Base-by-base conservation (phyloP, 164 flowering plant species). In the Nymphaea colorata region DNA sequence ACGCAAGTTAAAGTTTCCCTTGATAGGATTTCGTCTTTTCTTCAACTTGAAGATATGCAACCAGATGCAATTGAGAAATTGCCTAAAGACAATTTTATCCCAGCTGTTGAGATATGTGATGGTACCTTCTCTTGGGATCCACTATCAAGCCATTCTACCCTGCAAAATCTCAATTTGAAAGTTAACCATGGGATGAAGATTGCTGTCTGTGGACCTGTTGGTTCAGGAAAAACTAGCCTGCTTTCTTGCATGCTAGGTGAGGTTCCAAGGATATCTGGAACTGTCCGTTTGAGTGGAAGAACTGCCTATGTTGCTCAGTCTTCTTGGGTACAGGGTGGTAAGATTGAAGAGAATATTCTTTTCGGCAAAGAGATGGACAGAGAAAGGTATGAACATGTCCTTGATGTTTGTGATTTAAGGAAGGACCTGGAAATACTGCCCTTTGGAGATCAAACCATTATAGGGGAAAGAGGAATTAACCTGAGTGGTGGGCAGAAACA, bases 401-500 rank as follows among this genome's bases (percentile, higher is more conserved):
- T 92, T 16, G 93, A 87, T 67, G 91, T 91, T 17, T 92, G 96
- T 70, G 74, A 85, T 15, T 71, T 92, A 66, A 87, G 84, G 76
- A 88, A 82, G 79, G 98, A 92, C 71, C 71, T 92, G 6, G 96
- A 90, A 67, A 82, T 90, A 70, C 78, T 89, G 18, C 64, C 94
- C 5, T 80, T 81, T 75, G 96, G 96, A 7, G 96, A 92, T 76
- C 92, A 88, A 71, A 92, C 96, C 2, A 72, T 88, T 17, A 88
- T 92, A 55, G 94, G 98, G 3, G 96, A 92, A 79, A 81, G 94
- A 67, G 96, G 98, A 64, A 92, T 92, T 74, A 91, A 91, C 74
- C 71, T 91, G 77, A 91, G 98, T 68, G 98, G 98, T 41, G 98
- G 98, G 15, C 96, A 89, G 81, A 92, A 89, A 78, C 96, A 91